A percentile compares a stretch with the other conserved stretches of the same genome.
Evolutionary conservation across 768 basidiomycete species (phyloP).

Genomic region (Rhodocollybia butyracea): DNA sequence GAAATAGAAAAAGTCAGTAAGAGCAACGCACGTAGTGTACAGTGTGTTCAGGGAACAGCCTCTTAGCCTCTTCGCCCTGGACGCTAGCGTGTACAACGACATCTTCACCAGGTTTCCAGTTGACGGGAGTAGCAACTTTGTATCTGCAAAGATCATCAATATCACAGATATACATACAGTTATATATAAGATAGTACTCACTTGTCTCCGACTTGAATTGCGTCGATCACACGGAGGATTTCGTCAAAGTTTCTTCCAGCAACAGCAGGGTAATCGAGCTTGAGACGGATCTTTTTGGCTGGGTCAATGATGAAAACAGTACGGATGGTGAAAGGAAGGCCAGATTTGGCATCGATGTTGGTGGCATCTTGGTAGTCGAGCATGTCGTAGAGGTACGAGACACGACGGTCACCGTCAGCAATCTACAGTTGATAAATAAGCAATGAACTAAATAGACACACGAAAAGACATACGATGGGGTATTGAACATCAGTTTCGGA

Average conservation of each 20-base stretch:
- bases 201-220: constrained; percentile 89
- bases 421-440: constrained; percentile 50
- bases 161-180: neutral
- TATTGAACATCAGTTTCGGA: constrained; percentile 78
- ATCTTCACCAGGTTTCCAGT: constrained; percentile 92
- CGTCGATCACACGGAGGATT: constrained; percentile 76
- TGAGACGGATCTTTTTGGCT: constrained; percentile 90
- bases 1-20: too few relatives aligned
- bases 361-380: constrained; percentile 93
- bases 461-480: constrained; percentile 71
- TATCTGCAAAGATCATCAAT: constrained; percentile 25
- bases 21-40: constrained; percentile 76
- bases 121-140: constrained; percentile 84
- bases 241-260: constrained; percentile 91
- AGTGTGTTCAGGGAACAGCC: constrained; percentile 81
- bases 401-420: constrained; percentile 83
- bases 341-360: constrained; percentile 72
- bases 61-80: constrained; percentile 84
- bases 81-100: constrained; percentile 91
- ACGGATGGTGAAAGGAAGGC: constrained; percentile 94
- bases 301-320: constrained; percentile 98
- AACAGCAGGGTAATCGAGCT: constrained; percentile 89
- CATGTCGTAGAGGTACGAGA: constrained; percentile 92
- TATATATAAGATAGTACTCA: neutral
- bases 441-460: neutral